Base-by-base conservation (phyloP, 2,329 filamentous ascomycete species). In the Apiospora marii region DNA sequence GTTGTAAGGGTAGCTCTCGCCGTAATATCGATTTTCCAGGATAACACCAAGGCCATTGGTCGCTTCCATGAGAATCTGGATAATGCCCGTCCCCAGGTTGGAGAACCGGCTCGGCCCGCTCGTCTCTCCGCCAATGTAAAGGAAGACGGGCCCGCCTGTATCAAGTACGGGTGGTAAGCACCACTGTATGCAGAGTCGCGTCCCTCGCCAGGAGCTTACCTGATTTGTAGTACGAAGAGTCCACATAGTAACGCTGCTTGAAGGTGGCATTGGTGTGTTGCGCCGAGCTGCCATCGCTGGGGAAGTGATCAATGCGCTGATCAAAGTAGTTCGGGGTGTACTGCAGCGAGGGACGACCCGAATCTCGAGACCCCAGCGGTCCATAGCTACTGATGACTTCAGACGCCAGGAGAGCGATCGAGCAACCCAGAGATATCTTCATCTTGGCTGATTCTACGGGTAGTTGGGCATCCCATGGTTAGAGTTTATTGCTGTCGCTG, bases 11-110 rank as follows among this genome's bases (percentile, higher is more conserved):
- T 81, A 88, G 74, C 85, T 87, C 41, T 84, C 71, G 37, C 86
- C 86, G 74, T 88, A 88, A 74, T 87, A 86, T 27, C 86, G 80
- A 71, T 88, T 87, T 75, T 88, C 86, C 3, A 88, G 80, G 72
- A 89, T 88, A 4, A 89, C 85, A 12, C 87, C 87, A 43, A 89
- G 78, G 3, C 87, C 87, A 75, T 86, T 84, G n/a, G 85, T 87
- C 6, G 84, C 85, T 76, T 88, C 77, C 85, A 88, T 88, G 64
- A 89, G 76, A 58, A 89, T 87, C 74, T 88, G 85, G 43, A 89
- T 85, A 74, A 88, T 81, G 6, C 80, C 83, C 75, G 76, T 78
- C 34, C 79, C 76, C 34, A 78, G 51, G 71, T 76, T 80, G 43
- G 75, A 78, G 73, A 77, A 80, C 41, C 78, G 76, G 70, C 73